Evolutionary conservation across 2,329 filamentous ascomycete genomes (phyloP).

Genomic region (Venturia pyrina): DNA sequence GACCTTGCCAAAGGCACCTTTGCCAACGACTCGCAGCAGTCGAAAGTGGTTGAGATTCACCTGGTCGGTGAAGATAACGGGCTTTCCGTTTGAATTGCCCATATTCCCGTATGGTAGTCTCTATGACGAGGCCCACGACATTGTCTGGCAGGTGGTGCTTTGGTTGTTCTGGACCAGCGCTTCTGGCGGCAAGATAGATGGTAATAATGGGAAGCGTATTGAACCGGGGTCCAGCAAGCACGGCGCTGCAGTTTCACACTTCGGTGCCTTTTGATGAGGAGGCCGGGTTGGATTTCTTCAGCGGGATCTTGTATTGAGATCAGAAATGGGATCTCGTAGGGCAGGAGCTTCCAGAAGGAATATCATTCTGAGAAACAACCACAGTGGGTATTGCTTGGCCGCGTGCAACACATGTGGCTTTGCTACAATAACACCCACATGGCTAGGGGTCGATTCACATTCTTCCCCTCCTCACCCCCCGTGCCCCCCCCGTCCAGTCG

Average conservation of each 20-base stretch:
- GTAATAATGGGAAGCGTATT: background rate
- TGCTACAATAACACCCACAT: background rate
- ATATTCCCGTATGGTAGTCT: constrained; percentile 37
- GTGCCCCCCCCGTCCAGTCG: too few relatives aligned
- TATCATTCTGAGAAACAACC: too few relatives aligned
- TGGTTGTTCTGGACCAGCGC: background rate
- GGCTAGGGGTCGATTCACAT: background rate
- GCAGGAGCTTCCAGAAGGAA: background rate
- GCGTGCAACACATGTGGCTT: background rate
- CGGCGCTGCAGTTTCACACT: background rate
- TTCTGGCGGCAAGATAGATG: constrained; percentile 2
- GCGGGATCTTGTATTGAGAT: background rate
- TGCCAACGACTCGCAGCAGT: constrained; percentile 86
- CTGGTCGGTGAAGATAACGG: constrained; percentile 85
- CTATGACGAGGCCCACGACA: background rate
- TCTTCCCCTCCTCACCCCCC: background rate
- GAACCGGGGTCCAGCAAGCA: background rate
- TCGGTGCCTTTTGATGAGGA: background rate
- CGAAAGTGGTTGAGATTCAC: constrained; percentile 98
- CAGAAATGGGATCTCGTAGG: background rate
- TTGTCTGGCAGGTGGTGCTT: background rate
- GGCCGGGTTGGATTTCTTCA: background rate
- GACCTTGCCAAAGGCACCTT: constrained; percentile 97
- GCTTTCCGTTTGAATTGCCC: constrained; percentile 94
- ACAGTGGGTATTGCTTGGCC: background rate